Base-by-base conservation (phyloP, 495 filamentous ascomycete species). In the Niebla homalea region DNA sequence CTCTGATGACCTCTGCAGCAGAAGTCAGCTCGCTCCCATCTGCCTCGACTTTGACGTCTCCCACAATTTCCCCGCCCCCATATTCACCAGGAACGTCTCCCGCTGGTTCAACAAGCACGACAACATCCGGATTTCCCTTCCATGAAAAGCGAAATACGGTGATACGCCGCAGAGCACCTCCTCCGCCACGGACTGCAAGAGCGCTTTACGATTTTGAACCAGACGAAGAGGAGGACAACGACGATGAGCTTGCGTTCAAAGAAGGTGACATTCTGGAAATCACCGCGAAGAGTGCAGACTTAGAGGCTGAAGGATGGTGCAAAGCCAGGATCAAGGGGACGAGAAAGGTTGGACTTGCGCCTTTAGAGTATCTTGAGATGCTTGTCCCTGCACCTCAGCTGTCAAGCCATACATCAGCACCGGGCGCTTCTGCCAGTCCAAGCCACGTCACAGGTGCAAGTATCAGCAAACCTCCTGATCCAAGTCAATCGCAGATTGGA, bases 291-390 rank as follows among this genome's bases (percentile, higher is more conserved):
- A 37, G 16, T 16, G 42, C 49, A 14, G 40, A 19, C 15, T 51
- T 51, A 41, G 49, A 51, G 26, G 40, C 44, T 15, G 49, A 51
- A 12, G 49, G 49, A n/a, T 51, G 49, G 49, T 51, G 49, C 26
- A 51, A 43, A 51, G 49, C 42, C 26, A 51, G 42, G 38, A 15
- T 51, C 4, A 51, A 38, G 20, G 49, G 49, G 1, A 36, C n/a
- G n/a, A 51, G 25, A 21, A 51, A 39, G 35, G 14, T 46, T 14
- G 49, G 49, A 4, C 49, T 51, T 38, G 49, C 21, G n/a, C 49
- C 49, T 15, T 35, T 51, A 15, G 49, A 51, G 16, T 51, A 45
- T 23, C 32, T 51, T 8, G 49, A 51, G 26, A 39, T 51, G 10
- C 12, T 26, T 22, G 19, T 15, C 12, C 43, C 43, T 16, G n/a